phyloP scores from a whole-genome alignment of 768 basidiomycete genomes.

The Rhodocollybia butyracea region DNA sequence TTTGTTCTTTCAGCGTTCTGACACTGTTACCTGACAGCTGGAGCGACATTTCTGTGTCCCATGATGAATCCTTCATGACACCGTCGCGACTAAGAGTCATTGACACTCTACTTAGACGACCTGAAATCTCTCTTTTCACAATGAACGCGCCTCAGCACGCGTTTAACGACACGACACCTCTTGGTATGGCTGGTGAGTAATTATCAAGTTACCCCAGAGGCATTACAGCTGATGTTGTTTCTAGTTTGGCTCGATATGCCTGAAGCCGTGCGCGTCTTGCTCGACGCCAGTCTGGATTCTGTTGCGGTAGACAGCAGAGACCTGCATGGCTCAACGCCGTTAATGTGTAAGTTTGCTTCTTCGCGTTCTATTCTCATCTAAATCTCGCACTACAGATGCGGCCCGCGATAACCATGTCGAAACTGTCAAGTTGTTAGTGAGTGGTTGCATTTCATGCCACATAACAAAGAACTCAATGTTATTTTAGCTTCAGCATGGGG shows the following conservation, averaged over 20 bases:
- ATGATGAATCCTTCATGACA: conserved; percentile 62
- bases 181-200: conserved; percentile 77
- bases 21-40: conserved; percentile 40
- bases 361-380: conserved; percentile 6
- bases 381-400: conserved; percentile 50
- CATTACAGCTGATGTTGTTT: no score
- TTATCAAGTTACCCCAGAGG: no score
- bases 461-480: conserved; percentile 3
- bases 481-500: conserved; percentile 60
- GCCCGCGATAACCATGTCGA: conserved; percentile 68
- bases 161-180: conserved; percentile 71
- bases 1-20: conserved; percentile 6
- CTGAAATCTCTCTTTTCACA: conserved; percentile 61
- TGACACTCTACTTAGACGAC: conserved; percentile 49
- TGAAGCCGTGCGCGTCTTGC: conserved; percentile 55
- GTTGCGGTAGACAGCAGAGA: conserved; percentile 77
- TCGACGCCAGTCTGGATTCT: conserved; percentile 56
- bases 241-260: conserved; percentile 74
- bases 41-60: conserved; percentile 64
- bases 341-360: conserved; percentile 69
- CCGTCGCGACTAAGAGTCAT: conserved; percentile 55
- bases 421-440: conserved; percentile 65
- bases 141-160: conserved; percentile 71
- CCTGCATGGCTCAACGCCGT: conserved; percentile 69
- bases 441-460: conserved; percentile 19